Conservation (phyloP, 1,139 yeast species). For the Kazachstania sp. region DNA sequence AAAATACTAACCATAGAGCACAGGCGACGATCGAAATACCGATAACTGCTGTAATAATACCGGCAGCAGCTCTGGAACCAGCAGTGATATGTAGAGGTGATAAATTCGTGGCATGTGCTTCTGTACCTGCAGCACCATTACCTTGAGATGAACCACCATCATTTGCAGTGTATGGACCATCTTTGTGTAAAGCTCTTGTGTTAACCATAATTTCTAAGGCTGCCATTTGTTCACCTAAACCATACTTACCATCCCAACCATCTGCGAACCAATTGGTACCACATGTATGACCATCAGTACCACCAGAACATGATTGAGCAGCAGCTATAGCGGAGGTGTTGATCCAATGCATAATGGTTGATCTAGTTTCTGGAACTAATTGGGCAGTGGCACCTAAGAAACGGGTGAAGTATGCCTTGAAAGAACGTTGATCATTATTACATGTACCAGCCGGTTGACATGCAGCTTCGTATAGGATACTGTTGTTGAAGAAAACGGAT, state of each 20-base stretch:
- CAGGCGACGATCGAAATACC: constrained; percentile 57
- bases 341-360: constrained; percentile 44
- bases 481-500: constrained; percentile 46
- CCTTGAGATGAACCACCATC: constrained; percentile 58
- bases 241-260: constrained; percentile 77
- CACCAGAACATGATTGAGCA: constrained; percentile 77
- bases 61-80: constrained; percentile 83
- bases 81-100: constrained; percentile 44
- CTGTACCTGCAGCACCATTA: constrained; percentile 52
- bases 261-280: constrained; percentile 70
- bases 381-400: constrained; percentile 68
- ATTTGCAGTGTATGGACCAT: constrained; percentile 49
- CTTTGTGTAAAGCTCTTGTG: constrained; percentile 44
- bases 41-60: constrained; percentile 69
- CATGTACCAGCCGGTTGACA: constrained; percentile 62
- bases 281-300: constrained; percentile 82
- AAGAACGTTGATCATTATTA: constrained; percentile 83
- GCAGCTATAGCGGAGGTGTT: constrained; percentile 68
- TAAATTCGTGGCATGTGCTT: constrained; percentile 31
- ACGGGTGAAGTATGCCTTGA: constrained; percentile 74
- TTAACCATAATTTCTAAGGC: constrained; percentile 74
- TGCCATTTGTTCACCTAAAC: constrained; percentile 91
- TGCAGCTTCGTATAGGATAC: constrained; percentile 70
- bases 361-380: constrained; percentile 56
- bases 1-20: constrained; percentile 65